Percentiles rank a stretch among this genome's conserved stretches.
phyloP scores from a whole-genome alignment of 345 rosid genomes.

The Sonneratia caseolaris region DNA sequence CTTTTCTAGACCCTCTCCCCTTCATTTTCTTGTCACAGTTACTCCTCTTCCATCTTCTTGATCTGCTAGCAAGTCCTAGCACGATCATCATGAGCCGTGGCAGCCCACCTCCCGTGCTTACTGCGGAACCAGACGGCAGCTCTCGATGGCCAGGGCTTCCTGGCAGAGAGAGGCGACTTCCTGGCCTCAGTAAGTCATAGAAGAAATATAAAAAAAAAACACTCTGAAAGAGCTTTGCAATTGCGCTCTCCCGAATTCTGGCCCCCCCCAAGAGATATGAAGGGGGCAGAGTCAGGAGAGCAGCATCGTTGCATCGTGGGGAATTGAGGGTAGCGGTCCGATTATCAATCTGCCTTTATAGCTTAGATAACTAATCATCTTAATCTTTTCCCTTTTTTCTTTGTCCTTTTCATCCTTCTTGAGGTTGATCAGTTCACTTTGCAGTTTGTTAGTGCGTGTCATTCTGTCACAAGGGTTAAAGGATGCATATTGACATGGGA shows the following conservation, averaged over 20 bases:
- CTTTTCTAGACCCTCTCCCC: neutral
- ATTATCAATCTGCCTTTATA: conserved; percentile 19
- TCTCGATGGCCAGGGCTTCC: neutral
- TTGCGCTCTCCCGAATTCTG: conserved; percentile 66
- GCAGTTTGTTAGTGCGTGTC: neutral
- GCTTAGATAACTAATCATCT: conserved; percentile 5
- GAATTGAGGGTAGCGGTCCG: conserved; percentile 96
- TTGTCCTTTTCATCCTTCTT: neutral
- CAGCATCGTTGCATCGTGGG: conserved; percentile 71
- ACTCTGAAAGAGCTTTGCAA: conserved; percentile 40
- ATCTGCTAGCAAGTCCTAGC: neutral
- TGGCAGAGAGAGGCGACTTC: neutral
- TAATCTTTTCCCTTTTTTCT: conserved; percentile 10
- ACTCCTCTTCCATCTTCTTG: neutral
- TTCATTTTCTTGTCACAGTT: neutral
- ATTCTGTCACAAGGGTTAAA: neutral
- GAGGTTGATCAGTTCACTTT: neutral
- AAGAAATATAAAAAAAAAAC: neutral
- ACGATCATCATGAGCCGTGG: neutral
- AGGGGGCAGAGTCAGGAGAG: conserved; percentile 54
- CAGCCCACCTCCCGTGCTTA: neutral
- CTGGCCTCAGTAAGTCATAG: neutral
- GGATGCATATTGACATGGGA: conserved; percentile 17
- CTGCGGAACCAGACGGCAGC: neutral
- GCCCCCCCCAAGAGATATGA: conserved; percentile 7